Base-by-base conservation (phyloP, 2,329 filamentous ascomycete species). In the Diaporthe aspalathi region DNA sequence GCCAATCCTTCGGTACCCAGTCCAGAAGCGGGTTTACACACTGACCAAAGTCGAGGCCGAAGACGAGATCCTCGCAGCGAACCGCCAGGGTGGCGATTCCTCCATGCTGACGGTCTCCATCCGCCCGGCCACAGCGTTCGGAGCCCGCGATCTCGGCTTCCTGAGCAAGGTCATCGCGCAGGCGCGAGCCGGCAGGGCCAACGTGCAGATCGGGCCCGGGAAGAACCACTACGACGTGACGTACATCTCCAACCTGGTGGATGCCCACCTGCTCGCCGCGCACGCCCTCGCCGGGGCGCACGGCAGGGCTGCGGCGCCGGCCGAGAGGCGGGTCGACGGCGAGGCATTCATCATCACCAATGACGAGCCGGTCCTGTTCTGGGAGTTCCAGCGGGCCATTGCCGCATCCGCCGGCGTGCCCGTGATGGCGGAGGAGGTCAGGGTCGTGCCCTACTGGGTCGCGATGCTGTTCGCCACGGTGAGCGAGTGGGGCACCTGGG, bases 201-300 rank as follows among this genome's bases (percentile, higher is more conserved):
- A 68, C 17, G 38, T 73, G 14, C 74, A 75, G 27, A 74, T 80
- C 24, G 79, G 79, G 16, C 67, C 75, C 17, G 77, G 77, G 2
- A 74, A 76, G 54, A 79, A 79, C 68, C 56, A 77, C 38, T 79
- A 77, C 74, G 74, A 76, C 67, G 77, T 78, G 52, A 76, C 76
- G 16, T 79, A 78, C 49, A 71, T 75, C 12, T 72, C 75, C 29
- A 80, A 80, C 63, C 73, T 74, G 7, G 76, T 76, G 8, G 72
- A 75, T 43, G 74, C 76, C 27, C 78, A 80, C 57, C 63, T 76
- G 12, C 74, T 80, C 29, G 75, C 79, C 38, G 78, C 78, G 2
- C 54, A 71, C 12, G 76, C 75, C 17, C 77, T 80, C 1, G 62
- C 79, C 2, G 24, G 57, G 14, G 73, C 74, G 14, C 73, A 74